A percentile compares a stretch with the other conserved stretches of the same genome.
These are phyloP conservation scores for Pholiota microspora DNA, from an alignment of 768 basidiomycete species.

Conservation along the genomic window DNA sequence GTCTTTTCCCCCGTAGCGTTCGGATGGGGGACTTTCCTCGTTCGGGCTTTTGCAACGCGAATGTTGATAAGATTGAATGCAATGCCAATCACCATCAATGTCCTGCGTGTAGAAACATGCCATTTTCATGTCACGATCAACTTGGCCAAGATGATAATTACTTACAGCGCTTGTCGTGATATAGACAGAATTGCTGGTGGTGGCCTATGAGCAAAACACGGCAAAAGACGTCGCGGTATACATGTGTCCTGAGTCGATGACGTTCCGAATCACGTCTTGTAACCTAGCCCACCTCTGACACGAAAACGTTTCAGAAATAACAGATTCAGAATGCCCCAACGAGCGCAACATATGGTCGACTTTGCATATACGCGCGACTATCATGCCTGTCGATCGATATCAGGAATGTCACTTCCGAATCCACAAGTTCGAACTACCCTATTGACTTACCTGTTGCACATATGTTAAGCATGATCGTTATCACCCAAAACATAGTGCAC, in stretches of 20 bases:
- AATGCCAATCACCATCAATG: constrained; percentile 10
- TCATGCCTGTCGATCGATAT: constrained; percentile 8
- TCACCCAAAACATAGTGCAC: constrained; percentile 14
- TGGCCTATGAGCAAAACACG: constrained; percentile 1
- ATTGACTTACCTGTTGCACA: constrained; percentile 23
- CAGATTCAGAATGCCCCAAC: not conserved
- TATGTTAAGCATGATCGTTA: constrained; percentile 16
- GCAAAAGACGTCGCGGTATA: constrained; percentile 7
- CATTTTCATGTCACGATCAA: not conserved
- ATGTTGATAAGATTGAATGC: constrained; percentile 11
- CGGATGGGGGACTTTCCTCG: not conserved
- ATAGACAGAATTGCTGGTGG: not conserved
- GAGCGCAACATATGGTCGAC: constrained; percentile 6
- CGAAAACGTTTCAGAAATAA: not conserved
- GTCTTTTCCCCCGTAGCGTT: not conserved
- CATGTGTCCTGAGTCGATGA: constrained; percentile 9
- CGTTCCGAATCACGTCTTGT: constrained; percentile 3
- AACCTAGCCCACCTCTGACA: not conserved
- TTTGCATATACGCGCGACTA: constrained; percentile 12
- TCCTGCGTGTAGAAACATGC: not conserved
- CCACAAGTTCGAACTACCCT: not conserved
- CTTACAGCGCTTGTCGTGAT: not conserved
- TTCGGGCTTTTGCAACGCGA: constrained; percentile 2
- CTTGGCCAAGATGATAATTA: not conserved
- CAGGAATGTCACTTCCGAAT: not conserved